Evolutionary conservation across 129 eudicot species (phyloP).

Genomic region (Arctium minus): DNA sequence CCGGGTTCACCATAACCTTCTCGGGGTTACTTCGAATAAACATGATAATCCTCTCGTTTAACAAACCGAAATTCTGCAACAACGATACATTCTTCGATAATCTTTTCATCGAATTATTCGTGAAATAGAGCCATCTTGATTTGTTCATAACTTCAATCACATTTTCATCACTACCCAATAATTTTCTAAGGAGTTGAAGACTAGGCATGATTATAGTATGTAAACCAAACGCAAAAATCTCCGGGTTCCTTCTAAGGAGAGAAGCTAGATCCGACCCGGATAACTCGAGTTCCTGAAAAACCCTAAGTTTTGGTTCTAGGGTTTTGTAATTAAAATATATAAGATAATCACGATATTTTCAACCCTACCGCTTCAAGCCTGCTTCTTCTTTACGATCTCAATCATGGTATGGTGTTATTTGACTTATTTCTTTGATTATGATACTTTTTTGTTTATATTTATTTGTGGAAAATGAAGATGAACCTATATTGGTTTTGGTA

Average conservation of each 20-base stretch:
- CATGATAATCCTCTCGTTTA: conserved; percentile 17
- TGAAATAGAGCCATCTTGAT: conserved; percentile 25
- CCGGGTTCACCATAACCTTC: not conserved
- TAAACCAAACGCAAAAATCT: conserved; percentile 21
- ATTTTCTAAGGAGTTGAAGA: conserved; percentile 16
- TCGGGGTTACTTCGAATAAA: conserved; percentile 24
- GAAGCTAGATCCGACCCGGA: conserved; percentile 39
- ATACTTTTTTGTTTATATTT: too few relatives aligned
- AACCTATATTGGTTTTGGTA: too few relatives aligned
- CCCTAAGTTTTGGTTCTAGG: conserved; percentile 42
- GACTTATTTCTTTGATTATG: too few relatives aligned
- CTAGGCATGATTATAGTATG: conserved; percentile 28
- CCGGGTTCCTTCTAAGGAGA: conserved; percentile 9
- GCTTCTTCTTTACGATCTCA: too few relatives aligned
- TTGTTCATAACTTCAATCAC: conserved; percentile 27
- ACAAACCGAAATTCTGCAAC: conserved; percentile 29
- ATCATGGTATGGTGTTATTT: too few relatives aligned
- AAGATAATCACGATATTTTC: too few relatives aligned
- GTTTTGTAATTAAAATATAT: conserved; percentile 9
- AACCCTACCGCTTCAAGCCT: too few relatives aligned
- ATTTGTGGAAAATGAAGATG: too few relatives aligned
- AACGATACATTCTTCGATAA: conserved; percentile 12
- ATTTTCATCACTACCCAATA: conserved; percentile 35
- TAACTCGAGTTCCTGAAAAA: conserved; percentile 38
- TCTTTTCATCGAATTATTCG: not conserved